A percentile compares a stretch with the other conserved stretches of the same genome.
These are phyloP conservation scores for Triticum aestivum DNA, from an alignment of 176 grass and related monocot species.

Conservation along the genomic window DNA sequence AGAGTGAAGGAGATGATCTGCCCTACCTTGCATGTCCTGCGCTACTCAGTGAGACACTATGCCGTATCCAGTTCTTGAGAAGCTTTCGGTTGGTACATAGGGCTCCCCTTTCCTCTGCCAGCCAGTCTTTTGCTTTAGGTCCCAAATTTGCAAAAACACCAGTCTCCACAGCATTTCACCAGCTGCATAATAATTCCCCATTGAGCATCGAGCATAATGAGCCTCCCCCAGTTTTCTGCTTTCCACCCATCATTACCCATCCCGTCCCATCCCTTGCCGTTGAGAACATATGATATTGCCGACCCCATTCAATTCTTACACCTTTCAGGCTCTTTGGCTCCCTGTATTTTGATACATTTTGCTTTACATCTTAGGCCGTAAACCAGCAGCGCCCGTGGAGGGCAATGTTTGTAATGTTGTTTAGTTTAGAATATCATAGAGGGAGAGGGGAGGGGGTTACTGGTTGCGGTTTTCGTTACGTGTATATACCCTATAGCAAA, in stretches of 20 bases:
- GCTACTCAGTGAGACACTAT: slow-evolving; percentile 87
- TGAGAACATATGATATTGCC: slow-evolving; percentile 33
- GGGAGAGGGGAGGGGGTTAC: slow-evolving; percentile 4
- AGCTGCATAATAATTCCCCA: slow-evolving; percentile 54
- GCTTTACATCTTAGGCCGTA: slow-evolving; percentile 43
- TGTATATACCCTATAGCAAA: slow-evolving; percentile 65
- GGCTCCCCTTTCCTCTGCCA: slow-evolving; percentile 18
- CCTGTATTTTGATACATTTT: slow-evolving; percentile 46
- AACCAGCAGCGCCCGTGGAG: slow-evolving; percentile 44
- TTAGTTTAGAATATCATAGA: slow-evolving; percentile 53
- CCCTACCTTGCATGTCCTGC: slow-evolving; percentile 79
- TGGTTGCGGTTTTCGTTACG: slow-evolving; percentile 37
- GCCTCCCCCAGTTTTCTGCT: slow-evolving; percentile 33
- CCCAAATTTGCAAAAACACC: slow-evolving; percentile 32
- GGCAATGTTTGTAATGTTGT: slow-evolving; percentile 56
- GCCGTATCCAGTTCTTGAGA: slow-evolving; percentile 55
- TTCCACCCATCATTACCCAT: slow-evolving; percentile 8
- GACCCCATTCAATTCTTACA: slow-evolving; percentile 44
- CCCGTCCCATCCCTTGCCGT: slow-evolving; percentile 27
- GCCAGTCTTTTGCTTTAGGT: slow-evolving; percentile 4
- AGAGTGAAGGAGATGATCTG: slow-evolving; percentile 97
- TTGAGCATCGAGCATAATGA: slow-evolving; percentile 39
- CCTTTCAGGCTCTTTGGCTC: slow-evolving; percentile 48
- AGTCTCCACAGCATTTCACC: slow-evolving; percentile 42
- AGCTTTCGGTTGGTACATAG: neutral